A percentile compares a stretch with the other conserved stretches of the same genome.
phyloP scores from a whole-genome alignment of 108 stramenopile genomes.

The Nannochloropsis gaditana region DNA sequence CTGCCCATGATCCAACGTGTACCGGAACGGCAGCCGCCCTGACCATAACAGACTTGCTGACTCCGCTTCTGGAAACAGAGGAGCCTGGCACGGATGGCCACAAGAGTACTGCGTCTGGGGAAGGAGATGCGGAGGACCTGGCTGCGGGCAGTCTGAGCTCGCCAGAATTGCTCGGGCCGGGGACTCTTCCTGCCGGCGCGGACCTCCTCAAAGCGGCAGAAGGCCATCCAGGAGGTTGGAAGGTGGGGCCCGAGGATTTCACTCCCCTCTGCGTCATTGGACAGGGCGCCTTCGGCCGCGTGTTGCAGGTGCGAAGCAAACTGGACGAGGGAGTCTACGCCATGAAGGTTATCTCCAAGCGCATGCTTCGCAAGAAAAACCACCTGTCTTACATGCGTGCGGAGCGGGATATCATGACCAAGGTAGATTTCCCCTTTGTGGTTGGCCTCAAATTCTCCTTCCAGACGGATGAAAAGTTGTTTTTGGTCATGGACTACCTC shows the following conservation, averaged over 20 bases:
- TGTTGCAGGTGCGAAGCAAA: constrained; percentile 73
- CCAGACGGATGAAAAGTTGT: constrained; percentile 85
- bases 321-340: constrained; percentile 69
- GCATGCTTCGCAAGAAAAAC: constrained; percentile 69
- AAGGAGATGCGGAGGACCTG: too few relatives aligned
- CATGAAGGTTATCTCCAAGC: constrained; percentile 94
- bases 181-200: not conserved
- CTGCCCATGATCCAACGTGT: not conserved
- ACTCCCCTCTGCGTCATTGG: constrained; percentile 66
- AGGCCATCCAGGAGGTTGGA: constrained; percentile 17
- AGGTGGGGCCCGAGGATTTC: constrained; percentile 52
- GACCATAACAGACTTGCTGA: not conserved
- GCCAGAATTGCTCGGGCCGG: not conserved
- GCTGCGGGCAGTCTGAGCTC: too few relatives aligned
- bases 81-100: not conserved
- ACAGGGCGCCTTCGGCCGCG: constrained; percentile 96
- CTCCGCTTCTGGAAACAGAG: not conserved
- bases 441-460: constrained; percentile 91
- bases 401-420: constrained; percentile 85
- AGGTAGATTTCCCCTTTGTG: constrained; percentile 87
- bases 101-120: too few relatives aligned
- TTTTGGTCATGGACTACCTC: constrained; percentile 91
- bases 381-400: constrained; percentile 58
- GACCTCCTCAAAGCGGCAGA: not conserved
- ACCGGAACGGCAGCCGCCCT: not conserved